Evolutionary conservation across 2,329 filamentous ascomycete genomes (phyloP), one percentile per base, ranked within the genome.

Genomic region (Zasmidium angulare): DNA sequence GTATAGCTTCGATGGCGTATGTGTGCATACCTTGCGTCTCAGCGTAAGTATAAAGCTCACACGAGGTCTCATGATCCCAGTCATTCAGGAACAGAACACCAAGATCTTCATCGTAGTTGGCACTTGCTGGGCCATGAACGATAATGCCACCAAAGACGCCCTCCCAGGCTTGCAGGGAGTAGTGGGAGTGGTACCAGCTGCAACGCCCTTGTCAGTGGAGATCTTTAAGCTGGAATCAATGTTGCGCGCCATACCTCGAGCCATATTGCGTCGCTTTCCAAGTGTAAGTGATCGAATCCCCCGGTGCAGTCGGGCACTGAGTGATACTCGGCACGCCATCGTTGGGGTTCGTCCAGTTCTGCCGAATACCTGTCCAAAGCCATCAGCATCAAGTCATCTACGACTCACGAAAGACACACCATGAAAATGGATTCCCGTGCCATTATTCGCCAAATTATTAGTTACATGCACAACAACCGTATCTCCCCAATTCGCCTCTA

Each of bases 221-320:
- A n/a, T n/a, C n/a, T n/a, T n/a, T n/a, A n/a, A n/a, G n/a, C n/a
- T n/a, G n/a, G n/a, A n/a, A n/a, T n/a, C n/a, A n/a, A n/a, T n/a
- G n/a, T n/a, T 48, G 17, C 11, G 2, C 20, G 23, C 3, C 56
- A 55, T 56, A 56, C 58, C 54, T 56, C 19, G 46, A 43, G 0
- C 75, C 75, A 59, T 73, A 74, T 56, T 75, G 71, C 10, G 69
- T 69, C 14, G 72, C 72, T 48, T 63, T 63, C 67, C 72, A 76
- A 20, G 62, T 74, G 63, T 80, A 80, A 2, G 76, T 78, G 47
- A 73, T 70, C 7, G 68, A 72, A 17, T 75, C 67, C 22, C 83
- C 84, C 0, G 87, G 87, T 3, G 86, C 77, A 59, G 90, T 85
- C 1, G 88, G 87, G 63, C 88, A 91, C 71, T 90, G 86, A n/a